Evolutionary conservation across 345 rosid species (phyloP), one percentile per base, ranked within the genome.

Genomic region (Trapa bicornis): DNA sequence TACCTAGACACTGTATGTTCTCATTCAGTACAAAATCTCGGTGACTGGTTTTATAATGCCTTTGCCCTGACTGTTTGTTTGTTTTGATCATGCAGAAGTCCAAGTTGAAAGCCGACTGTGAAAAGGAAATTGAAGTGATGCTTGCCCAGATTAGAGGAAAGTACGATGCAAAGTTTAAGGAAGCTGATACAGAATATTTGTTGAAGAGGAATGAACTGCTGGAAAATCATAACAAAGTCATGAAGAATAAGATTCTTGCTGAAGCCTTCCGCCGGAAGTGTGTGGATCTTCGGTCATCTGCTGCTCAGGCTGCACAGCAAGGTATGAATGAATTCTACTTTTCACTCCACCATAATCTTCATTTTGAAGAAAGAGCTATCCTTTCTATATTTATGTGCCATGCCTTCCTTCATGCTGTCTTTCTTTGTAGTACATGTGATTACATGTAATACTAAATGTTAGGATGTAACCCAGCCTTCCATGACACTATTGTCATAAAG

Each of bases 231-330:
- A 41, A 61, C 61, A 76, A 72, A 74, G 84, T 86, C 70, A 50
- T 66, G 65, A 71, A 77, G 83, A 84, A 78, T 69, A 83, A 74
- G 84, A 74, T 83, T 35, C 73, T 88, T 79, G 88, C 89, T 0
- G 84, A 79, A 63, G 85, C 85, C 48, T 84, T 88, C 70, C 73
- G 81, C 65, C 70, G 68, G 16, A 88, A 84, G 70, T 84, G 82
- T 67, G 70, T 38, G 60, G 85, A 82, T 65, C 22, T n/a, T 38
- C 81, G 66, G 69, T 62, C 72, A 41, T 57, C 82, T 66, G 67
- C 47, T 12, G 32, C 69, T 10, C 66, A 65, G 6, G 70, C 70
- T 50, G 57, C 37, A 42, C 80, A 67, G 62, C 83, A 71, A 78
- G 93, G 90, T 85, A 65, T 6, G 72, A 53, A 48, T 58, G 63